Evolutionary conservation across 768 basidiomycete genomes (phyloP).

Genomic region (Cubamyces lactineus): DNA sequence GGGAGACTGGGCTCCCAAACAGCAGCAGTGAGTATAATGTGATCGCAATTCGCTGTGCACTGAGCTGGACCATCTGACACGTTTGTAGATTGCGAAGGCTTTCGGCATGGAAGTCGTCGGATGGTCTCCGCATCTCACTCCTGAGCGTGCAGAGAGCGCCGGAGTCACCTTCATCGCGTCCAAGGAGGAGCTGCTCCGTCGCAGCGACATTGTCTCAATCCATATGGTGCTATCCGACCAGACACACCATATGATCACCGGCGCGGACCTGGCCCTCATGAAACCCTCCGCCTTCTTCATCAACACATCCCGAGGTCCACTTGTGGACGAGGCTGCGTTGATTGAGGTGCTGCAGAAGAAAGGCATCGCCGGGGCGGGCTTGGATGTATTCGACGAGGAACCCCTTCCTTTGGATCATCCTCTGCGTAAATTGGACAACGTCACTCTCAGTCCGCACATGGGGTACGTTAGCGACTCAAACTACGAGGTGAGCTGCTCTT

Average conservation of each 20-base stretch:
- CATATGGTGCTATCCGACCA: slow-evolving; percentile 59
- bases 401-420: slow-evolving; percentile 64
- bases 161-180: slow-evolving; percentile 52
- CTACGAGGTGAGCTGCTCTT: slow-evolving; percentile 45
- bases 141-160: slow-evolving; percentile 53
- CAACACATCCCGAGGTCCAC: slow-evolving; percentile 68
- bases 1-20: slow-evolving; percentile 58
- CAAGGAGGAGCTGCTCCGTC: slow-evolving; percentile 56
- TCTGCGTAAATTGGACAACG: slow-evolving; percentile 52
- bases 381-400: slow-evolving; percentile 70
- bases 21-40: slow-evolving; percentile 44
- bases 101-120: slow-evolving; percentile 63
- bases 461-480: slow-evolving; percentile 57
- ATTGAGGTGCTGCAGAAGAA: slow-evolving; percentile 49
- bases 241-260: slow-evolving; percentile 53
- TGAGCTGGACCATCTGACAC: not conserved
- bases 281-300: slow-evolving; percentile 61
- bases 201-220: slow-evolving; percentile 62
- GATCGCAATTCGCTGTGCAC: no score
- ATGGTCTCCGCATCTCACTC: slow-evolving; percentile 69
- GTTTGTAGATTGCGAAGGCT: slow-evolving; percentile 53
- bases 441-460: slow-evolving; percentile 63
- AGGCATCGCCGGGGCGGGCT: slow-evolving; percentile 58
- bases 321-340: slow-evolving; percentile 63
- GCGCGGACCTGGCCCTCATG: slow-evolving; percentile 53